Conservation (phyloP, 2,329 filamentous ascomycete species). For the Diaporthe citri region DNA sequence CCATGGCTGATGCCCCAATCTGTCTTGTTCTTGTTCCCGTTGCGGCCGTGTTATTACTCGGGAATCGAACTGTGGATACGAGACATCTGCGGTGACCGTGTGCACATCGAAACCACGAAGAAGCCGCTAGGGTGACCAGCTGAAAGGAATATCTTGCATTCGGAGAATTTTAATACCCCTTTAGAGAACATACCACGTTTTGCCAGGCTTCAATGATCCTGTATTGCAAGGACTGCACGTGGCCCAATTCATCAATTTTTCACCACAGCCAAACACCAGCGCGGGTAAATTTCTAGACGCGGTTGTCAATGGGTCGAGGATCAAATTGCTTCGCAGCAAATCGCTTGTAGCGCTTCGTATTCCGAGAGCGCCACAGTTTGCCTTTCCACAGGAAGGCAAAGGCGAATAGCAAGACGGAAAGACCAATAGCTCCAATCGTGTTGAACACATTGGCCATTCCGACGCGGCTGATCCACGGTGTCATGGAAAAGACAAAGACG, state of each 20-base stretch:
- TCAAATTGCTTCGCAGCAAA: slow-evolving; percentile 41
- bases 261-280: neutral
- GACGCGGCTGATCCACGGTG: slow-evolving; percentile 37
- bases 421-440: slow-evolving; percentile 40
- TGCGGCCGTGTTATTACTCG: neutral
- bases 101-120: neutral
- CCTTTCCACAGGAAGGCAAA: slow-evolving; percentile 41
- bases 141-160: neutral
- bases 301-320: slow-evolving; percentile 39
- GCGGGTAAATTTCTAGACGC: slow-evolving; percentile 18
- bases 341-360: slow-evolving; percentile 35
- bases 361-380: slow-evolving; percentile 37
- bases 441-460: slow-evolving; percentile 41
- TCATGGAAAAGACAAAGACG: slow-evolving; percentile 40
- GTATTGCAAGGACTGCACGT: neutral
- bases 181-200: neutral
- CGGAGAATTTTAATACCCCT: slow-evolving; percentile 12
- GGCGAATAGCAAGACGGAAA: slow-evolving; percentile 38
- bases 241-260: neutral
- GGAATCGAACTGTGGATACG: neutral
- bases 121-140: neutral
- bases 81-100: neutral
- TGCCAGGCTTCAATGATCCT: neutral
- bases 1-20: neutral
- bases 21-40: neutral